Conservation (phyloP, 2,329 filamentous ascomycete genomes). For the Epichloe gansuensis region DNA sequence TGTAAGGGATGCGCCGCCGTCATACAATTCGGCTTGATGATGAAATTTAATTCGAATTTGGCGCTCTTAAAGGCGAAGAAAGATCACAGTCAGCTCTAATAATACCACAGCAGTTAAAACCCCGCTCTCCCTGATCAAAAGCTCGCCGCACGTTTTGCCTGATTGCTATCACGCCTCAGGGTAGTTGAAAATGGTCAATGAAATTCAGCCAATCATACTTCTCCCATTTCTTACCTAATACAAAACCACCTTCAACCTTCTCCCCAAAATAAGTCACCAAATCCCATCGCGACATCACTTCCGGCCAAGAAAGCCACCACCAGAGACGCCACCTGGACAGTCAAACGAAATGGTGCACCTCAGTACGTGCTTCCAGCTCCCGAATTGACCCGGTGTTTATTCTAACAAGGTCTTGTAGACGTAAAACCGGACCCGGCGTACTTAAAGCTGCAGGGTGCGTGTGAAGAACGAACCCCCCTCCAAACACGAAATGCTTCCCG, state of each 20-base stretch:
- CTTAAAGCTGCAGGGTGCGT: constrained; percentile 28
- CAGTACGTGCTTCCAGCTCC: constrained; percentile 14
- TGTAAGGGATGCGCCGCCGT: too few relatives aligned
- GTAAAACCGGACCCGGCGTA: constrained; percentile 30
- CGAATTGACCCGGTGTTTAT: not conserved
- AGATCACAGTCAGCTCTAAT: too few relatives aligned
- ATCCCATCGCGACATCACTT: constrained; percentile 12
- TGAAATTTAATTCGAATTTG: too few relatives aligned
- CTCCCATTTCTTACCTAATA: constrained; percentile 5
- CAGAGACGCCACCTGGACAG: constrained; percentile 13
- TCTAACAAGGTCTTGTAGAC: constrained; percentile 20
- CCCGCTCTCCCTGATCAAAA: too few relatives aligned
- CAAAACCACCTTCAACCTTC: not conserved
- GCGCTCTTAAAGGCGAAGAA: too few relatives aligned
- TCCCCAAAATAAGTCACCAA: not conserved
- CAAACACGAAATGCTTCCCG: not conserved
- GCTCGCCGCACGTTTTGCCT: too few relatives aligned
- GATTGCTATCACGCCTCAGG: not conserved
- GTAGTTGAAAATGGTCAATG: not conserved
- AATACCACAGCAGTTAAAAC: too few relatives aligned
- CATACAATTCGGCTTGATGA: too few relatives aligned
- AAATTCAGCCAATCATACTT: not conserved
- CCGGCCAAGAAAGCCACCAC: constrained; percentile 8
- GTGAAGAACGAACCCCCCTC: constrained; percentile 5
- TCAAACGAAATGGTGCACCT: constrained; percentile 26